Percentiles rank a stretch among this genome's conserved stretches.
phyloP scores from a whole-genome alignment of 2,329 filamentous ascomycete species.

The Ustilaginoidea virens region DNA sequence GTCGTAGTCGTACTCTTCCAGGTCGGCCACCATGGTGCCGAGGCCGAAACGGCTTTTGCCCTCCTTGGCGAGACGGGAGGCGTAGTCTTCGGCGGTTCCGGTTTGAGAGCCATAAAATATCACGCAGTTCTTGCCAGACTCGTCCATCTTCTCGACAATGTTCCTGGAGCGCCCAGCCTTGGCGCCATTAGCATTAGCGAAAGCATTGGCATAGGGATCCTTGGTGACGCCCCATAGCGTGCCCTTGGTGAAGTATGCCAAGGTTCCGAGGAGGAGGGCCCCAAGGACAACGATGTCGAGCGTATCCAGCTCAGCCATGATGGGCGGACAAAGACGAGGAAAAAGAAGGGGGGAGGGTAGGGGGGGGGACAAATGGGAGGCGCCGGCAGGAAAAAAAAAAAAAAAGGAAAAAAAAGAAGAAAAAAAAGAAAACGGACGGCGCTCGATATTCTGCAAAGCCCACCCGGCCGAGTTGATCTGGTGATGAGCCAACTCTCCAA shows the following conservation, averaged over 20 bases:
- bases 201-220: conserved; percentile 71
- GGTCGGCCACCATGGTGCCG: conserved; percentile 94
- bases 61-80: conserved; percentile 89
- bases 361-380: not conserved
- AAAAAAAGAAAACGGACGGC: no score
- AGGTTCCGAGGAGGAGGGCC: conserved; percentile 67
- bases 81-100: conserved; percentile 95
- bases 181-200: conserved; percentile 50
- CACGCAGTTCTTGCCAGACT: conserved; percentile 90
- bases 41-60: conserved; percentile 91
- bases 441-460: no score
- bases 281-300: conserved; percentile 87
- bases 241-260: conserved; percentile 96
- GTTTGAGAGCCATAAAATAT: conserved; percentile 99
- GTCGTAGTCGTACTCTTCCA: conserved; percentile 96
- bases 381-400: not conserved
- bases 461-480: no score
- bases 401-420: no score
- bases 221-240: conserved; percentile 81
- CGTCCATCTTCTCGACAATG: conserved; percentile 90
- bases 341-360: not conserved
- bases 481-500: no score
- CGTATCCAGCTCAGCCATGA: conserved; percentile 91
- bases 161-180: conserved; percentile 80
- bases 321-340: not conserved